These are phyloP conservation scores for Telfairia occidentalis DNA, from an alignment of 331 rosid species.

Conservation along the genomic window DNA sequence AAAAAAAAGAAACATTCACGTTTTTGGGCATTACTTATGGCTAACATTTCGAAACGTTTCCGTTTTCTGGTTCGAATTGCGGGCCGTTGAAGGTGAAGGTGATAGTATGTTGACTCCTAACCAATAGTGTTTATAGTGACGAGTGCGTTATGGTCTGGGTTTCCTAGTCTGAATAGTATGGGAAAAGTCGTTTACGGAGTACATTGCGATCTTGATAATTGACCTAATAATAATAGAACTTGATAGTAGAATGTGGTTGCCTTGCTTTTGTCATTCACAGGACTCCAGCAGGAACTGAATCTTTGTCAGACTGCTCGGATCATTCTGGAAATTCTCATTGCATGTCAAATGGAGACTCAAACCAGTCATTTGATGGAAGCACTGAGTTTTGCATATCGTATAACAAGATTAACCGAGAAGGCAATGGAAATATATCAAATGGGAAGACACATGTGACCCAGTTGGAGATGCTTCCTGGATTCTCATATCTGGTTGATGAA, in stretches of 20 bases:
- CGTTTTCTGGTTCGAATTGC: neutral
- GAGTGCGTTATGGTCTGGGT: neutral
- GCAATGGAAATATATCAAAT: constrained; percentile 23
- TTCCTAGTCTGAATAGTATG: neutral
- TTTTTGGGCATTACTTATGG: constrained; percentile 6
- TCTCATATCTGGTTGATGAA: constrained; percentile 42
- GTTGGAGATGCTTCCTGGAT: constrained; percentile 40
- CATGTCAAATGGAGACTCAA: constrained; percentile 35
- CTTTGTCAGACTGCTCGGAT: constrained; percentile 52
- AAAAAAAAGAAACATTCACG: neutral
- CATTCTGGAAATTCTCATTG: constrained; percentile 38
- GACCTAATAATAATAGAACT: constrained; percentile 10
- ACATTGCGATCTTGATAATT: constrained; percentile 1
- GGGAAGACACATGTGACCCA: constrained; percentile 30
- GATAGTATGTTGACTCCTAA: neutral
- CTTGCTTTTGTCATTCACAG: constrained; percentile 32
- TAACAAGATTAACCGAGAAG: constrained; percentile 33
- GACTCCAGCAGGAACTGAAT: constrained; percentile 68
- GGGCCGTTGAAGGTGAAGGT: constrained; percentile 1
- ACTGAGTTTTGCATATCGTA: constrained; percentile 56
- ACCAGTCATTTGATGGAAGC: constrained; percentile 35
- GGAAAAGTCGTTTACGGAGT: neutral
- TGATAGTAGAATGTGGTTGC: constrained; percentile 18
- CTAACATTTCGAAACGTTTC: neutral
- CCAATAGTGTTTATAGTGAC: neutral